Conservation (phyloP, 176 grass and related monocot genomes). For the Thinopyrum elongatum region DNA sequence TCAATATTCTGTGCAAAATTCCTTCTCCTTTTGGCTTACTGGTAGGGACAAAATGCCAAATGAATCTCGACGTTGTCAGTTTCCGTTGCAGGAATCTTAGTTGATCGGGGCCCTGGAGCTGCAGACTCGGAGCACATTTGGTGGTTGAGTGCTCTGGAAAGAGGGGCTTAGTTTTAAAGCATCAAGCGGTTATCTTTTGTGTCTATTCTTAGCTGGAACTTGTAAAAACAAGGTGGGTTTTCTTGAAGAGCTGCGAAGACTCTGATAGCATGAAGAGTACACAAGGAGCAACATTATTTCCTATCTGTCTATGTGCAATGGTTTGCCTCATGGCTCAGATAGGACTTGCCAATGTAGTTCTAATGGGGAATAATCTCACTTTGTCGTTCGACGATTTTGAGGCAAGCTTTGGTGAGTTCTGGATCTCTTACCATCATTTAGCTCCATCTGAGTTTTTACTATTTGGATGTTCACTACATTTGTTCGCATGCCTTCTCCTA, state of each 20-base stretch:
- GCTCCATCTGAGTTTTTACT: not conserved
- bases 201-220: not conserved
- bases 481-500: not conserved
- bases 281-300: conserved; percentile 11
- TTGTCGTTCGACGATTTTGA: conserved; percentile 62
- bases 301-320: conserved; percentile 22
- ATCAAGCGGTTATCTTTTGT: not conserved
- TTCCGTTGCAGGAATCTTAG: conserved; percentile 22
- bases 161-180: conserved; percentile 10
- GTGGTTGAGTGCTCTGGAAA: not conserved
- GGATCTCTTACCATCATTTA: not conserved
- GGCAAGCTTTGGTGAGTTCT: conserved; percentile 65
- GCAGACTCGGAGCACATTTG: conserved; percentile 21
- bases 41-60: not conserved
- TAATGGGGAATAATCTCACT: conserved; percentile 73
- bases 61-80: not conserved
- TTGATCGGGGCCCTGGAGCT: conserved; percentile 29
- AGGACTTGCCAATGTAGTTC: conserved; percentile 71
- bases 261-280: conserved; percentile 29
- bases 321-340: conserved; percentile 43
- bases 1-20: not conserved
- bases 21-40: not conserved
- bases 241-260: not conserved
- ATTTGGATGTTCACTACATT: not conserved
- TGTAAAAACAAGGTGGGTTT: not conserved